Conservation (phyloP, 164 flowering plant species). For the grape (Vitis vinifera) region ASM3070453v1 NC_081810.1:1781001-1781500, state of each 20-base stretch:
- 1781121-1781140: conserved; percentile 23
- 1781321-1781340: background rate
- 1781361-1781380: conserved; percentile 7
- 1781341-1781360: conserved; percentile 10
- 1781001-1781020: background rate
- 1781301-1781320: conserved; percentile 12
- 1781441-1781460: no score
- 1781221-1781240: no score
- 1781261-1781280: background rate
- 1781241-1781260: background rate
- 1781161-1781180: conserved; percentile 41
- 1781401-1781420: no score
- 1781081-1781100: conserved; percentile 33
- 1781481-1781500: no score
- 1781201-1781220: no score
- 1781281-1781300: conserved; percentile 37
- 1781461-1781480: no score
- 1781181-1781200: conserved; percentile 35
- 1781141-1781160: conserved; percentile 26
- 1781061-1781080: background rate
- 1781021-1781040: no score
- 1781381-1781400: conserved; percentile 28
- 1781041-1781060: no score
- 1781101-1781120: conserved; percentile 36
- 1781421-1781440: no score